These are phyloP conservation scores for Zygoascus meyerae DNA, from an alignment of 1,139 yeast species.

Conservation along the genomic window DNA sequence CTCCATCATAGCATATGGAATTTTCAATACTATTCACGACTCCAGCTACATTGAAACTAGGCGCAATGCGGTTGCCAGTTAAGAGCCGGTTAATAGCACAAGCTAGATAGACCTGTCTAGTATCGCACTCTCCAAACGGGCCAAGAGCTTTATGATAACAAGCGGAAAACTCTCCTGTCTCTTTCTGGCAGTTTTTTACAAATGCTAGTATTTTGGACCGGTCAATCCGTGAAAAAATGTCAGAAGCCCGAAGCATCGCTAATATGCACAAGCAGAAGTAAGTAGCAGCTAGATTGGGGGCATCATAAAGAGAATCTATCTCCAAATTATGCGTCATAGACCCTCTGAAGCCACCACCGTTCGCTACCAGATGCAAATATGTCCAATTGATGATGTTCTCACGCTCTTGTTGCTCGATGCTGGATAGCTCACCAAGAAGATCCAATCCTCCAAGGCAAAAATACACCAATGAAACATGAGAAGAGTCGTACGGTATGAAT, in stretches of 20 bases:
- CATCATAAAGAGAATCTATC: slow-evolving; percentile 36
- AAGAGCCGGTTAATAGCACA: slow-evolving; percentile 54
- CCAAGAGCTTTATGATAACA: slow-evolving; percentile 33
- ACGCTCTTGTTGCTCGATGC: slow-evolving; percentile 22
- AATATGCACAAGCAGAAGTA: slow-evolving; percentile 40
- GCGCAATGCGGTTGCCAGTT: slow-evolving; percentile 21
- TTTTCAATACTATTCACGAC: slow-evolving; percentile 34
- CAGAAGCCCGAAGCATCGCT: slow-evolving; percentile 43
- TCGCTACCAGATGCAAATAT: slow-evolving; percentile 42
- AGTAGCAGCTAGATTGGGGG: slow-evolving; percentile 63
- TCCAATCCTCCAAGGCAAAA: slow-evolving; percentile 63
- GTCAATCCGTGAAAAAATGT: slow-evolving; percentile 36
- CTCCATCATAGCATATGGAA: slow-evolving; percentile 53
- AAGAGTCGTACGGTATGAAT: slow-evolving; percentile 46
- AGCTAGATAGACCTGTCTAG: slow-evolving; percentile 74
- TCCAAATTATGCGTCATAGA: slow-evolving; percentile 38
- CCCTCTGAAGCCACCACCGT: slow-evolving; percentile 50
- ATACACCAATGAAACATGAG: slow-evolving; percentile 57
- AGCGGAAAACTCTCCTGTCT: slow-evolving; percentile 53
- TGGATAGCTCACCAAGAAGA: slow-evolving; percentile 41
- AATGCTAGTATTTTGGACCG: slow-evolving; percentile 45
- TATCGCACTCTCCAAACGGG: slow-evolving; percentile 61
- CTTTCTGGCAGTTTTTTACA: slow-evolving; percentile 49
- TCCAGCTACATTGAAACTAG: slow-evolving; percentile 40
- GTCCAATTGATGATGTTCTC: slow-evolving; percentile 42